Base-by-base conservation (phyloP, 148 eudicot genomes). In the Heliamphora exappendiculata region DNA sequence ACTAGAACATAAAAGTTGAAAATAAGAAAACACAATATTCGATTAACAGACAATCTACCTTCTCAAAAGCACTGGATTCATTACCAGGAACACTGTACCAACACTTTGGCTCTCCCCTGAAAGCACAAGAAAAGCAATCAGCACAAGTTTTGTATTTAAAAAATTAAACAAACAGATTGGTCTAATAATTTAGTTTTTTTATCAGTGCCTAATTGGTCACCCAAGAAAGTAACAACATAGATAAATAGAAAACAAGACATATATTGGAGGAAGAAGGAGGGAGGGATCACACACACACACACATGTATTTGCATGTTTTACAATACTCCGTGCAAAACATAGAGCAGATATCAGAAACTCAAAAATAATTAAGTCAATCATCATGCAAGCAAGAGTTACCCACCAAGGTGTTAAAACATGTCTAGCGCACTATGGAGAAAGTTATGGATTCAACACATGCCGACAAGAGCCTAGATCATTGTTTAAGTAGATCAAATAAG, bases 21-120 rank as follows among this genome's bases (percentile, higher is more conserved):
- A 51, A 26, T 77, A 69, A 50, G 36, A 60, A 60, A 7, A 11
- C n/a, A 71, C 55, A 47, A 58, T 44, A 57, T 20, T 50, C 10
- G 5, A 78, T 39, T 62, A 50, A 78, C 45, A 26, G 59, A 75
- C 26, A 41, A 50, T 51, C 66, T 79, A 93, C 99, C 99, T 91
- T 89, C 86, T 96, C 99, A 73, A 96, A 96, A 44, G 97, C 94
- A 74, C 85, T 69, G 76, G 98, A 94, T 84, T 91, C 89, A 79
- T 85, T 83, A 37, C 97, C 98, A 79, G 99, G 99, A 75, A 96
- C 98, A 79, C 99, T 96, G 81, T 96, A 96, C 99, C 99, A 96
- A 82, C 90, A 93, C 81, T 96, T 96, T 76, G 99, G 99, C 83
- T 93, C 98, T 76, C 99, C 99, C 99, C 99, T 96, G 91, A 82